Percentiles rank a stretch among this genome's conserved stretches.
Conservation (phyloP, 352 stramenopile species). For the Phytophthora sp. region DNA sequence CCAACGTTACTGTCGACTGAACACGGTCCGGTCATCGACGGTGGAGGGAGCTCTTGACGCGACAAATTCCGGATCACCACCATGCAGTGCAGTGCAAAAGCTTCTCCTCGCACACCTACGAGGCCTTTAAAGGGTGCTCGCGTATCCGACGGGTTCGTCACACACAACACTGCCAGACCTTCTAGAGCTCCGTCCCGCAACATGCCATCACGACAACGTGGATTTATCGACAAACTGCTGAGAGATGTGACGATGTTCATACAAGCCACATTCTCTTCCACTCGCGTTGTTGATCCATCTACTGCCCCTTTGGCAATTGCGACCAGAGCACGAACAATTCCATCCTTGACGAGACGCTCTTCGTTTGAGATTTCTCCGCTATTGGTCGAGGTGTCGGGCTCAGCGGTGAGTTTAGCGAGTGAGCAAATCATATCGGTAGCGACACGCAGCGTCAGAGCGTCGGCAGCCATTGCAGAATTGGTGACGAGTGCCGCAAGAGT, state of each 20-base stretch:
- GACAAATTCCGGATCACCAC: conserved; percentile 76
- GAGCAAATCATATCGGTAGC: conserved; percentile 75
- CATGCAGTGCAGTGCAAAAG: conserved; percentile 70
- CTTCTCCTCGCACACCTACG: conserved; percentile 64
- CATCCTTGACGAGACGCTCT: conserved; percentile 74
- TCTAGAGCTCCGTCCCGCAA: conserved; percentile 77
- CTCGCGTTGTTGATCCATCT: conserved; percentile 26
- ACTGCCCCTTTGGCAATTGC: conserved; percentile 60
- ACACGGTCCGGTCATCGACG: not conserved
- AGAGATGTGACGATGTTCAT: conserved; percentile 77
- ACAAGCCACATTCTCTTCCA: conserved; percentile 42
- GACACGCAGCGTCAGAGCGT: conserved; percentile 53
- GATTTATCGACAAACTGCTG: conserved; percentile 67
- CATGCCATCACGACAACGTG: conserved; percentile 74
- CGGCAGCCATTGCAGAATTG: conserved; percentile 49
- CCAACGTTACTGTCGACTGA: conserved; percentile 5
- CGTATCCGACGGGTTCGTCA: conserved; percentile 47
- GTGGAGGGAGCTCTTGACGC: conserved; percentile 34
- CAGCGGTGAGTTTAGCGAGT: conserved; percentile 57
- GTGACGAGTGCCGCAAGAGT: conserved; percentile 70
- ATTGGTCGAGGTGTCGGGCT: conserved; percentile 1
- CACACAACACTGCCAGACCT: conserved; percentile 50
- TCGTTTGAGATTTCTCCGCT: conserved; percentile 41
- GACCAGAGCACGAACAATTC: conserved; percentile 68
- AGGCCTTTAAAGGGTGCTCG: conserved; percentile 65